Evolutionary conservation across 2,329 filamentous ascomycete species (phyloP), one percentile per base, ranked within the genome.

Genomic region (Cladosporium sp.): DNA sequence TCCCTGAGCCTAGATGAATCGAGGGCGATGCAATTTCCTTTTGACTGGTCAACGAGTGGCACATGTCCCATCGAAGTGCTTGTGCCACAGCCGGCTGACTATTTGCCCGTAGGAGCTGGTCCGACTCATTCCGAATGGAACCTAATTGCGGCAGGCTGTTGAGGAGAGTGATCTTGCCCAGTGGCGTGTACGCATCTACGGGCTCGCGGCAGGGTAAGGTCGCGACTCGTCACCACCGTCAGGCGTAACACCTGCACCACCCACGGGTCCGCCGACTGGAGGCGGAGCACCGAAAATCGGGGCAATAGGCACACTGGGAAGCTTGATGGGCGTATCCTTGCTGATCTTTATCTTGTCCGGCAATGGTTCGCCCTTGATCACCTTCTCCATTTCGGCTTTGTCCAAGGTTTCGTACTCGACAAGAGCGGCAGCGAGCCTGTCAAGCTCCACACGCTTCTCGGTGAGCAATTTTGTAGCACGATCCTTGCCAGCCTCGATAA

Each of bases 371-470:
- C 94, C 94, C 55, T 84, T 85, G 63, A 99, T 87, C 5, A 97
- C 90, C 78, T 89, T 90, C 73, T 92, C 86, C 63, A 97, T 95
- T 74, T 99, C 94, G 3, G 88, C 86, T 73, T 88, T 89, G 73
- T 89, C 88, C 54, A 99, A 78, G 0, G 92, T 97, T 79, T 99
- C 94, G 74, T 97, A 97, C 74, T 97, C 88, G 36, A 99, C 86
- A 9, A 99, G 82, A 5, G 92, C 94, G 69, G 92, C 87, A 28
- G 94, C 93, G 9, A 99, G 79, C 11, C 90, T 80, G 67, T 99
- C 93, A 7, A 99, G 82, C 73, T 96, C 93, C 60, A 88, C 87
- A 58, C 92, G 85, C 72, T 89, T 90, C 37, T 85, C 83, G 1
- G 82, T 84, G 49, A 99, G 76, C 4, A 97, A 80, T 49, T 83